Base-by-base conservation (phyloP, 2,329 filamentous ascomycete species). In the Penicillium sp. region DNA sequence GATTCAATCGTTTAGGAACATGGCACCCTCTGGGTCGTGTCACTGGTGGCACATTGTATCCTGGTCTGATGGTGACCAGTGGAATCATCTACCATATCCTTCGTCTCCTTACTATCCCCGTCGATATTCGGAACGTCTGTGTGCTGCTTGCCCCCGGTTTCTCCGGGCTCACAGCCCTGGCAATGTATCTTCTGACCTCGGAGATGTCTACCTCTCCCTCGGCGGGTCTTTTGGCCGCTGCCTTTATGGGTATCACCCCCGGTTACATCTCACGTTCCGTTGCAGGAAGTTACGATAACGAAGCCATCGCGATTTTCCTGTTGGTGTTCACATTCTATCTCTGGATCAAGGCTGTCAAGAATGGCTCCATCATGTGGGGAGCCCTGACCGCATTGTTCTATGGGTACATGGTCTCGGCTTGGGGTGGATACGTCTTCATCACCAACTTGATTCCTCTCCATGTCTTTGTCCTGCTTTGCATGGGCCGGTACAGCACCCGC, bases 371-470 rank as follows among this genome's bases (percentile, higher is more conserved):
- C 74, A 90, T 97, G 76, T 99, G 93, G 93, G 93, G 92, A 66
- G 92, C 91, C 36, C 81, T 97, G 59, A 94, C 92, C 66, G 94
- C 94, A 42, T 83, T 99, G 52, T 97, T 95, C 79, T 99, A 99
- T 77, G 94, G 94, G 70, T 99, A 99, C 86, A 99, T 99, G 94
- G 94, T 99, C 61, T 94, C 93, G 46, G 96, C 95, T 16, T 99
- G 94, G 94, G 94, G 94, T 83, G 94, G 94, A 71, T 99, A 99
- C 75, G 94, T 96, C 69, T 99, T 99, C 84, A 99, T 99, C 71
- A 99, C 95, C 58, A 97, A 96, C 74, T 80, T 99, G 77, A 86
- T 99, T 56, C 94, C 94, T 36, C 85, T 99, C 64, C 94, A 99
- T 76, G 87, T 91, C 7, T 92, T 99, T 67, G 91, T 96, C 44